These are phyloP conservation scores for Rhizomucor pusillus DNA, from an alignment of 371 early-diverging fungal genomes.

Conservation along the genomic window DNA sequence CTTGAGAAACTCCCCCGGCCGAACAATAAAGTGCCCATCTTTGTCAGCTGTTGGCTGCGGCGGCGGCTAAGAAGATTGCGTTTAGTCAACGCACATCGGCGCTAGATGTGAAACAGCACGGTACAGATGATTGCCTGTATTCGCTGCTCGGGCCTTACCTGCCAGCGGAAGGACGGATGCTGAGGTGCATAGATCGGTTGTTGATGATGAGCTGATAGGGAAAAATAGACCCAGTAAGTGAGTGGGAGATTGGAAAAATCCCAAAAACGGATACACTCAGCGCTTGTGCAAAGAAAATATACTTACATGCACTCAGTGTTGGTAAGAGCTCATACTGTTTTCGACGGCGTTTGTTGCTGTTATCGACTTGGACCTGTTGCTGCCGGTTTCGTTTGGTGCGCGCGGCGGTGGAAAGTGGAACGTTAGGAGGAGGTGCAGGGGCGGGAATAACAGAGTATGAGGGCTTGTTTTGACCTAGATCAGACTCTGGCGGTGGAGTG, in stretches of 20 bases:
- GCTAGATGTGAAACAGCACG: too few relatives aligned
- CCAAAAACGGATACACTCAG: too few relatives aligned
- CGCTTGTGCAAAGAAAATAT: too few relatives aligned
- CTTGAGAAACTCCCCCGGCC: slow-evolving; percentile 71
- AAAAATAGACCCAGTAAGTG: too few relatives aligned
- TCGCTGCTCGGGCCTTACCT: too few relatives aligned
- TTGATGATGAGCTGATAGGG: too few relatives aligned
- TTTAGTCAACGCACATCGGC: not conserved
- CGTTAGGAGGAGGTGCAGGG: slow-evolving; percentile 10
- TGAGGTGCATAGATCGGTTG: too few relatives aligned
- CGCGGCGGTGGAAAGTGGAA: not conserved
- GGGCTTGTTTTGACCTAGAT: not conserved
- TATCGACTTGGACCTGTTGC: not conserved
- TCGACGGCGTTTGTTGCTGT: not conserved
- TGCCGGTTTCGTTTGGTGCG: slow-evolving; percentile 1
- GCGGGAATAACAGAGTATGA: slow-evolving; percentile 12
- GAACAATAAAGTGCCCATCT: slow-evolving; percentile 90
- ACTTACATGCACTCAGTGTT: too few relatives aligned
- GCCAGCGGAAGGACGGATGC: too few relatives aligned
- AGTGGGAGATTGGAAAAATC: too few relatives aligned
- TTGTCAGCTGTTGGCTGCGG: slow-evolving; percentile 75
- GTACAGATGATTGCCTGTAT: too few relatives aligned
- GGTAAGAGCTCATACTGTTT: not conserved
- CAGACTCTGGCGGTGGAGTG: slow-evolving; percentile 49
- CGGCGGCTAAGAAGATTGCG: slow-evolving; percentile 1